Evolutionary conservation across 345 rosid genomes (phyloP).

Genomic region (Gossypium ekmanianum): DNA sequence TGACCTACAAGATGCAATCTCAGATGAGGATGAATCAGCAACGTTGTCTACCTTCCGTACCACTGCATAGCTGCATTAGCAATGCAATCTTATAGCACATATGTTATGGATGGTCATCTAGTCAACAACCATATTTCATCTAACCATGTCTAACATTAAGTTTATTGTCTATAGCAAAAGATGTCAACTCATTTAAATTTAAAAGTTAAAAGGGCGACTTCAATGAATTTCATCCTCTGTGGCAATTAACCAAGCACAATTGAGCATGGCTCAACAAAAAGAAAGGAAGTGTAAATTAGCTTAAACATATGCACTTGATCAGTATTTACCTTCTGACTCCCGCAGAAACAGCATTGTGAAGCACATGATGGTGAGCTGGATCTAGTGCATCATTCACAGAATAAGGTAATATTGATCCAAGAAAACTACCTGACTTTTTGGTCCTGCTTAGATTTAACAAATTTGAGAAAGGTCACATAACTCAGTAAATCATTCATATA

Average conservation of each 20-base stretch:
- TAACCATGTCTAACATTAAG: neutral
- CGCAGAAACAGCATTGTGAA: conserved; percentile 60
- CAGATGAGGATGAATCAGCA: conserved; percentile 44
- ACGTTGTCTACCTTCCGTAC: conserved; percentile 65
- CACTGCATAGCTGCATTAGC: conserved; percentile 52
- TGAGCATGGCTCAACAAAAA: neutral
- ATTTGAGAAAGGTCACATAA: neutral
- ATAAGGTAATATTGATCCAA: conserved; percentile 74
- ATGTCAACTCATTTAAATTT: neutral
- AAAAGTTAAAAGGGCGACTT: neutral
- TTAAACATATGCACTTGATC: neutral
- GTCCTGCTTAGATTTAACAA: conserved; percentile 33
- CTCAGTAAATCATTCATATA: conserved; percentile 8
- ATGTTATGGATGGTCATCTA: conserved; percentile 10
- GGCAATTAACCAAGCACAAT: neutral
- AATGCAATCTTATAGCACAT: neutral
- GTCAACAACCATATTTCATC: neutral
- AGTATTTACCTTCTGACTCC: conserved; percentile 58
- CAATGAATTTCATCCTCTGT: neutral
- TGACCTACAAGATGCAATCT: conserved; percentile 46
- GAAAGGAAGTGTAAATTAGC: neutral
- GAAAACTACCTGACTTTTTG: conserved; percentile 63
- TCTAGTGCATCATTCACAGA: conserved; percentile 76
- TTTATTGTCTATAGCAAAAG: neutral
- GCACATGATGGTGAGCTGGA: conserved; percentile 75